phyloP scores from a whole-genome alignment of 2,329 filamentous ascomycete genomes.

The Trichoderma hamatum region DNA sequence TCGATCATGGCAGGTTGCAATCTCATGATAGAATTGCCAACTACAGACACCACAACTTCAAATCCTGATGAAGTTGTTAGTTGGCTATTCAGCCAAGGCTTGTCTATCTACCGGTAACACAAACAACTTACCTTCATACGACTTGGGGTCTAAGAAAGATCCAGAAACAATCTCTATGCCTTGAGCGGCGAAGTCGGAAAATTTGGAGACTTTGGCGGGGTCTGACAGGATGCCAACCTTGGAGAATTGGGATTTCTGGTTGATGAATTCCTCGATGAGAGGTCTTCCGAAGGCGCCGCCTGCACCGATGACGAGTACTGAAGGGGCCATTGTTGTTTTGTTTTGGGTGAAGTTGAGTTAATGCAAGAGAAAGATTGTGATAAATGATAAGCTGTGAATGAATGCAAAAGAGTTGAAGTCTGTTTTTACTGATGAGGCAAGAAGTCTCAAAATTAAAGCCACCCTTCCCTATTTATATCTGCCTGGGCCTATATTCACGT shows the following conservation, averaged over 20 bases:
- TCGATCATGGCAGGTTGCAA: conserved; percentile 6
- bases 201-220: conserved; percentile 10
- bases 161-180: background rate
- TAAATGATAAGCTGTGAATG: background rate
- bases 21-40: conserved; percentile 14
- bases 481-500: background rate
- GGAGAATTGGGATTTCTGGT: background rate
- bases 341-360: background rate
- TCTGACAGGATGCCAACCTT: background rate
- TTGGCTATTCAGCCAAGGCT: background rate
- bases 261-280: conserved; percentile 9
- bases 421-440: background rate
- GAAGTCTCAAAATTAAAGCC: background rate
- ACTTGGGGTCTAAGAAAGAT: conserved; percentile 2
- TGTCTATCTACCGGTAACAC: background rate
- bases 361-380: background rate
- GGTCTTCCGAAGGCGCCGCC: conserved; percentile 7
- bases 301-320: conserved; percentile 7
- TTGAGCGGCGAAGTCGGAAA: background rate
- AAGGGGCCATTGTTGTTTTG: background rate
- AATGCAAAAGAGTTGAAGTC: background rate
- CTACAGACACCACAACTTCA: conserved; percentile 7
- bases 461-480: background rate
- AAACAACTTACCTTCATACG: background rate
- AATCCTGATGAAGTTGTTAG: background rate